Evolutionary conservation across 2,329 filamentous ascomycete genomes (phyloP).

Genomic region (Alternaria gansuensis): DNA sequence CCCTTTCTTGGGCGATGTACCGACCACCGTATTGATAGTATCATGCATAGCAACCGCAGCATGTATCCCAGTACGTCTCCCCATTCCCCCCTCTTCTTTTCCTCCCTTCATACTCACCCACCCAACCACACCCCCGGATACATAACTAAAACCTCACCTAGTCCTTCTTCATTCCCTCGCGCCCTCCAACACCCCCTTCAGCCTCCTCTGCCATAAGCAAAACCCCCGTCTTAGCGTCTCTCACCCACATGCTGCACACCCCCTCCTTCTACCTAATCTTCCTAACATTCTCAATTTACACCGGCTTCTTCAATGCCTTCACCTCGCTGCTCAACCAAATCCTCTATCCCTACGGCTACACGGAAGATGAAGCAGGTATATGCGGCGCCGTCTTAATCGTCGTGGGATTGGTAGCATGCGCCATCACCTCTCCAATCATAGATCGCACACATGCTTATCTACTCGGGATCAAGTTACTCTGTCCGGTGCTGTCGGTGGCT

Average conservation of each 20-base stretch:
- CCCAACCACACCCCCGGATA: not conserved
- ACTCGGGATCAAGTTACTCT: slow-evolving; percentile 73
- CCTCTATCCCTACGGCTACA: slow-evolving; percentile 84
- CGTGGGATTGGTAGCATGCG: slow-evolving; percentile 80
- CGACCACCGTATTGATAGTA: slow-evolving; percentile 84
- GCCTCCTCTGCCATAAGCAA: slow-evolving; percentile 68
- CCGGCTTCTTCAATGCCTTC: slow-evolving; percentile 92
- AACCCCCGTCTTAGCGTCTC: slow-evolving; percentile 63
- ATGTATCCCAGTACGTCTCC: slow-evolving; percentile 63
- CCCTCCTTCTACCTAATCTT: slow-evolving; percentile 82
- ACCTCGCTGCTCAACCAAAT: slow-evolving; percentile 92
- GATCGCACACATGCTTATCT: slow-evolving; percentile 86
- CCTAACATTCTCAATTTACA: slow-evolving; percentile 82
- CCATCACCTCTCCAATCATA: slow-evolving; percentile 79
- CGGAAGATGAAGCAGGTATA: slow-evolving; percentile 84
- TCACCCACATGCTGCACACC: slow-evolving; percentile 61
- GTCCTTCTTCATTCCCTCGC: slow-evolving; percentile 79
- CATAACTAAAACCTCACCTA: not conserved
- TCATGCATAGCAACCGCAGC: slow-evolving; percentile 79
- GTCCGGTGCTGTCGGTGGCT: slow-evolving; percentile 75
- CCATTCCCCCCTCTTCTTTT: not conserved
- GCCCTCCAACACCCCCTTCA: slow-evolving; percentile 79
- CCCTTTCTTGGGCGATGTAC: slow-evolving; percentile 78
- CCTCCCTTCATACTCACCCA: rapidly evolving
- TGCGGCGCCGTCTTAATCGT: slow-evolving; percentile 89